Base-by-base conservation (phyloP, 2,329 filamentous ascomycete genomes). In the Rutstroemia sp. region DNA sequence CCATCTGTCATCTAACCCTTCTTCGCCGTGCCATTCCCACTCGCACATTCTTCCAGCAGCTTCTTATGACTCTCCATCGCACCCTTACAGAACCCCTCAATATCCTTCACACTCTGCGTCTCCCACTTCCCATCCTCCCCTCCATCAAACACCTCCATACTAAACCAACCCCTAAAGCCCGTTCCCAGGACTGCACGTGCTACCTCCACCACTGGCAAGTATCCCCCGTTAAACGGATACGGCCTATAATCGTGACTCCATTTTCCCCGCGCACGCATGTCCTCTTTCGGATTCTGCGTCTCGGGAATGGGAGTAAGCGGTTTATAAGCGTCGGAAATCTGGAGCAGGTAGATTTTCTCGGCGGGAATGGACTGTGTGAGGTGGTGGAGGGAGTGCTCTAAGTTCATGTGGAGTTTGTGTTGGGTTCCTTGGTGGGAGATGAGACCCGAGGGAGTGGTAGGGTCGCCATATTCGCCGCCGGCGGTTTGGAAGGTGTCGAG, bases 401-500 rank as follows among this genome's bases (percentile, higher is more conserved):
- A 88, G 1, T 72, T 72, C 25, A 69, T 64, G 9, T 77, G 71
- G 3, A 88, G 62, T 3, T 76, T 71, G 3, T 76, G 70, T 1
- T 64, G 62, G 0, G 66, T 37, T 0, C 71, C 69, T 0, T 73
- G 67, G 16, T 73, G 70, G 57, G 85, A 80, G 0, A 84, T 69
- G 2, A 82, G 63, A 0, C 87, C 87, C 0, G 80, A 83, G 1
- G 69, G 54, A 0, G 84, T 88, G 0, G 80, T 84, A 0, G 88
- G 88, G 62, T 91, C 86, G 0, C 75, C 87, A 78, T 81, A 91
- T 66, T 92, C 87, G 1, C 83, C 80, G 0, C 86, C 87, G 0
- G 81, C 84, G 2, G 80, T 85, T 67, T 92, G 87, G 71, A 92
- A 92, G 0, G 87, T 91, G 63, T 92, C 87, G 1, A 92, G 77